Evolutionary conservation across 116 monocot species (phyloP).

Genomic region (Zostera marina): DNA sequence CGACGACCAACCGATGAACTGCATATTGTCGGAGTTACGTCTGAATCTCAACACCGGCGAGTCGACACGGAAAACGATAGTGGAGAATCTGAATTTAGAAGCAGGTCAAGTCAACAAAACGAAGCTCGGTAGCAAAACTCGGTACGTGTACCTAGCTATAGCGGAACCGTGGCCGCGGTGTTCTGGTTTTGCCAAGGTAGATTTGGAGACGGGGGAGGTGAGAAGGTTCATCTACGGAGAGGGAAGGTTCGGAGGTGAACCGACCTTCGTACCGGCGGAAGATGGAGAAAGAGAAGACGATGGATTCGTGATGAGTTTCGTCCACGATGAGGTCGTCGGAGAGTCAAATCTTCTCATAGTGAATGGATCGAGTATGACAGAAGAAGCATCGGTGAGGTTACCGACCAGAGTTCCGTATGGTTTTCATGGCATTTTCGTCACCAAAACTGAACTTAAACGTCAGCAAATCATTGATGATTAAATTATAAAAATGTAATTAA

Average conservation of each 20-base stretch:
- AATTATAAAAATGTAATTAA: too few species aligned
- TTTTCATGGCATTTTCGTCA: conserved; percentile 51
- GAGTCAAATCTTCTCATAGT: conserved; percentile 35
- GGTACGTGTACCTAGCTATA: conserved; percentile 45
- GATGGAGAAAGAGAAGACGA: conserved; percentile 17
- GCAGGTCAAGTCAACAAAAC: conserved; percentile 42
- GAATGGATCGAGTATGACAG: conserved; percentile 19
- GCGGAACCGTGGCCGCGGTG: conserved; percentile 67
- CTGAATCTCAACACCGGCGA: conserved; percentile 25
- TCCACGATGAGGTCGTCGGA: conserved; percentile 24
- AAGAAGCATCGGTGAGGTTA: conserved; percentile 25
- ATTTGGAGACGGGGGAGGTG: conserved; percentile 35
- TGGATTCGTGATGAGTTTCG: conserved; percentile 37
- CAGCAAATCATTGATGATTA: too few species aligned
- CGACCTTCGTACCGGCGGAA: conserved; percentile 35
- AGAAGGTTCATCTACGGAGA: conserved; percentile 30
- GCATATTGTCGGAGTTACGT: conserved; percentile 39
- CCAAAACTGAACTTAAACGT: conserved; percentile 13
- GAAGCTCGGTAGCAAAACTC: conserved; percentile 30
- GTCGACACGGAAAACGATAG: conserved; percentile 28
- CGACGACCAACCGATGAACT: conserved; percentile 16
- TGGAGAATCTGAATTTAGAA: conserved; percentile 33
- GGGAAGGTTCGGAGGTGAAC: conserved; percentile 53
- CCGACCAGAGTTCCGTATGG: conserved; percentile 57
- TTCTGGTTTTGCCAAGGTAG: conserved; percentile 55